phyloP scores from a whole-genome alignment of 805 yeast genomes.

The Starmerella floricola region DNA sequence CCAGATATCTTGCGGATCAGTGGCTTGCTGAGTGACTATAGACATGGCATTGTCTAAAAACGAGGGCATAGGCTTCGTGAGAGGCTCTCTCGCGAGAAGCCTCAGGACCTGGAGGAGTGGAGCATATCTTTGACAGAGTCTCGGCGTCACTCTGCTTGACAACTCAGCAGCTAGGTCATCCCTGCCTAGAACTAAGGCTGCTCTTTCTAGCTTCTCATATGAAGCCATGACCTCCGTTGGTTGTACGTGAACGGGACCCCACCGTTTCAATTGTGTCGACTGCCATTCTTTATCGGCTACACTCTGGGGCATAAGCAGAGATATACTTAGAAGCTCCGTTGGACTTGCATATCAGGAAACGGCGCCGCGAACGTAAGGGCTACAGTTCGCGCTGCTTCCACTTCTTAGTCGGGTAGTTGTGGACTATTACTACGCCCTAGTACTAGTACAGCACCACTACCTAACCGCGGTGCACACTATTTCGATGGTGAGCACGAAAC shows the following conservation, averaged over 20 bases:
- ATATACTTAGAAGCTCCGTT: too few relatives aligned
- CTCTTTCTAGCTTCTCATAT: constrained; percentile 23
- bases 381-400: too few relatives aligned
- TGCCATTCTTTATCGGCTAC: constrained; percentile 7
- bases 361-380: too few relatives aligned
- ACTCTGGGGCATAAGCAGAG: too few relatives aligned
- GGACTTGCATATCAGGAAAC: too few relatives aligned
- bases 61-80: constrained; percentile 5
- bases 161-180: constrained; percentile 25
- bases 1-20: neutral
- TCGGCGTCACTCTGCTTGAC: constrained; percentile 16
- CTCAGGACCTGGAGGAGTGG: constrained; percentile 19
- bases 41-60: too few relatives aligned
- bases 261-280: constrained; percentile 1
- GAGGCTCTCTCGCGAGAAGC: constrained; percentile 17
- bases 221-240: constrained; percentile 13
- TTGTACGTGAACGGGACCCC: constrained; percentile 15
- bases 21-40: neutral
- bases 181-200: constrained; percentile 25
- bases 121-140: constrained; percentile 18
- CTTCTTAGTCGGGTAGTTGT: too few relatives aligned
- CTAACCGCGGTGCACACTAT: too few relatives aligned
- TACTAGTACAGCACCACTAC: too few relatives aligned
- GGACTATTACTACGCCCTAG: too few relatives aligned
- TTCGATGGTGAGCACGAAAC: too few relatives aligned